Base-by-base conservation (phyloP, 1,284 basidiomycete species). In the Cryptococcus amylolentus region DNA sequence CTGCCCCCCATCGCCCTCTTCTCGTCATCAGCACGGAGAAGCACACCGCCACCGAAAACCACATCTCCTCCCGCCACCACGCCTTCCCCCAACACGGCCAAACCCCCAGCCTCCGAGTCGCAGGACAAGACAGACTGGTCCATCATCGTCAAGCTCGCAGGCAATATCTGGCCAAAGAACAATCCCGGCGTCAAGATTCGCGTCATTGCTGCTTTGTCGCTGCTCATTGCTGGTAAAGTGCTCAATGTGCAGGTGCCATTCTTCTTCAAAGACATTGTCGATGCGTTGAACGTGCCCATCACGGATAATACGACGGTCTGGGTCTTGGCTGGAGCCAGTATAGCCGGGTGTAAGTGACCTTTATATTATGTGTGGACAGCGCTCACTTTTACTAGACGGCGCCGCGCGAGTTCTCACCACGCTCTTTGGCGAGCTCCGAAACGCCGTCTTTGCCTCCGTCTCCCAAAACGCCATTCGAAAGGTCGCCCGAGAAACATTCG, bases 231-330 rank as follows among this genome's bases (percentile, higher is more conserved):
- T 6, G 94, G 91, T 53, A 98, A 98, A 83, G 89, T 94, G 28
- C 79, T 98, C 57, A 98, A 98, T 72, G 95, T 98, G 0, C 95
- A 98, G 82, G 94, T 98, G 5, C 95, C 96, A 0, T 85, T 93
- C 65, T 82, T 98, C 63, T 98, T 98, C 84, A 98, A 98, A 76
- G 75, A 83, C 41, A 86, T 98, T 49, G 86, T 98, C 56, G 95
- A 98, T 72, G 76, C 86, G 1, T 81, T 98, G 61, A 97, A 96
- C 69, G 80, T 98, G 26, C 86, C 90, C 49, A 81, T 96, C 54
- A 84, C 87, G 0, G 82, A 87, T 9, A 81, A 83, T 0, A 86
- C 88, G 5, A 91, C 93, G 0, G 89, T 91, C 4, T 97, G 92
- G 90, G 83, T 93, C 5, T 80, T 98, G 13, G 92, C 88, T 0